Evolutionary conservation across 352 stramenopile species (phyloP), one percentile per base, ranked within the genome.

Genomic region (Plasmopara muralis): DNA sequence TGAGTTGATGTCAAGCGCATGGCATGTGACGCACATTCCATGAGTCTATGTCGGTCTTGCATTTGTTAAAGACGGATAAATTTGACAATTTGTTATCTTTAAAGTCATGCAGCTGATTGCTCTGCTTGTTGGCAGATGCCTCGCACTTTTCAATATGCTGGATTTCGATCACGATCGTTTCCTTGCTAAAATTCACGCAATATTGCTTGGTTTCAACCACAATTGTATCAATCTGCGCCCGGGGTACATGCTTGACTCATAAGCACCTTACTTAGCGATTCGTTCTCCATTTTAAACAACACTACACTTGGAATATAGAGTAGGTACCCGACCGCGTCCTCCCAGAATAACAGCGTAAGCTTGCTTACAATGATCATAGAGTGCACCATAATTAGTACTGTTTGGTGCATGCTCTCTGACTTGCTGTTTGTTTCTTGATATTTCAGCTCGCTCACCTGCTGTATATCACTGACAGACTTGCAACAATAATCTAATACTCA

Each of bases 381-480:
- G 7, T 28, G 25, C 12, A 28, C 29, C 43, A 49, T 49, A 28
- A 29, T 49, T 18, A 49, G 29, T 6, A 39, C 14, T 10, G 28
- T 49, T 9, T 14, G 28, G 16, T 39, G 43, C 28, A 49, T 47
- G 15, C 41, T 16, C 12, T 15, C 25, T 13, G 41, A 16, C 12
- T 49, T 49, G 29, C 43, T 6, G 42, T 47, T 39, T 37, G 29
- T 13, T 14, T 25, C 29, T 48, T 48, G 43, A 30, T 67, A 72
- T 4, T 43, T 38, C 0, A 25, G 48, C 12, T 73, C 62, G 3
- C 53, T 57, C n/a, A 48, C 20, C 28, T 25, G 43, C 5, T 14
- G 43, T 28, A 15, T 16, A 7, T 14, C 29, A 14, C 29, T 28
- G 29, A 38, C 15, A 2, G 12, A n/a, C 29, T 49, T 38, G n/a